Base-by-base conservation (phyloP, 2,329 filamentous ascomycete species). In the Fusarium tuaranense region DNA sequence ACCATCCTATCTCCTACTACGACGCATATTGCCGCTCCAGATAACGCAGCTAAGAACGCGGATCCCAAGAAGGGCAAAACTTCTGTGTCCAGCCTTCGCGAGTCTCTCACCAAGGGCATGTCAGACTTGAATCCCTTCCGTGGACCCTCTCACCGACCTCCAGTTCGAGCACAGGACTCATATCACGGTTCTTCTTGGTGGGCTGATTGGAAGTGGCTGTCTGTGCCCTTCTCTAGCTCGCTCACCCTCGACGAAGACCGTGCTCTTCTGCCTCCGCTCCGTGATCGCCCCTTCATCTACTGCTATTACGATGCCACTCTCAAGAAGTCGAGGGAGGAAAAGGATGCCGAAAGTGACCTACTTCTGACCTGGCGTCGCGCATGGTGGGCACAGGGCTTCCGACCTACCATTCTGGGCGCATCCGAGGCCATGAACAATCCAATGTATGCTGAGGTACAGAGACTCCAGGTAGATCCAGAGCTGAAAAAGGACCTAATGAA, bases 301-400 rank as follows among this genome's bases (percentile, higher is more conserved):
- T 98, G 95, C 73, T 98, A 96, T 83, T 98, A 97, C 81, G 95
- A 98, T 79, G 86, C 90, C 13, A 90, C 89, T 6, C 82, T 87
- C 20, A 84, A 88, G 70, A 92, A 92, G 82, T 89, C 93, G 36
- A 87, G 89, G 59, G 88, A 89, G 20, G 88, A 90, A 61, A 90
- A 90, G 76, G 89, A 93, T 69, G 93, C 94, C 5, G 94, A 98
- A 81, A 92, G 92, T 79, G 89, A 92, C 68, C 85, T 98, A 69
- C 87, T 98, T 59, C 86, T 97, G 67, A 93, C 94, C 63, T 98
- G 97, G 97, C 90, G 95, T 70, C 90, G 95, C 55, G 95, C 96
- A 4, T 98, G 96, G 95, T 98, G 95, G 94, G 95, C 95, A 0
- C 92, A 97, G 78, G 97, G 96, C 13, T 98, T 98, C 84, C 91